Evolutionary conservation across 2,329 filamentous ascomycete genomes (phyloP), one percentile per base, ranked within the genome.

Genomic region (Phoma herbarum): DNA sequence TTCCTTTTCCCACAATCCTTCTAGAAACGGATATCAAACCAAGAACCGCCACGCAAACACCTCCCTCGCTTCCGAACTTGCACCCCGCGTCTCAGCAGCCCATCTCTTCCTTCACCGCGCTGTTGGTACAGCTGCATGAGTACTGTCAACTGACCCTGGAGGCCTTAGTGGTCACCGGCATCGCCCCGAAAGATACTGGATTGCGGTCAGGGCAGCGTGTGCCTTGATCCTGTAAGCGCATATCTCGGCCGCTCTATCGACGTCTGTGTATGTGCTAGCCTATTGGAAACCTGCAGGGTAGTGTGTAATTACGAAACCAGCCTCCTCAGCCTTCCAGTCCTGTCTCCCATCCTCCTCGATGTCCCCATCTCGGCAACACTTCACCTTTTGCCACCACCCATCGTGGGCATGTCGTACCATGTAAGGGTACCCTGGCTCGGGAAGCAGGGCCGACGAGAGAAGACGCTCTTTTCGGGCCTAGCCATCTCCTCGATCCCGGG

Each of bases 381-480:
- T n/a, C n/a, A n/a, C n/a, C n/a, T n/a, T n/a, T 20, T 20, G 4
- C 28, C 55, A 9, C 44, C 55, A 12, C 49, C 55, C 37, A 58
- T 43, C 14, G 49, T 58, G 12, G 16, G 2, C n/a, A 44, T 14
- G 11, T 44, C 18, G 14, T 39, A 58, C 55, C 55, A 58, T 23
- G 20, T 39, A 18, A 53, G 11, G 12, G 0, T 0, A 7, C 20
- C 35, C 37, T 20, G 4, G n/a, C 12, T 9, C 11, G 14, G 9
- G 31, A 35, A 35, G 23, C 55, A 58, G 5, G 28, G 20, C 22
- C 2, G 9, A 4, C 55, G 42, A 11, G 42, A 47, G 23, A 33
- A 57, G 18, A 42, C 33, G 7, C 9, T 37, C 28, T 14, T 33
- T 7, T 7, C 10, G n/a, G 48, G 35, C 14, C 48, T 22, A 9